phyloP scores from a whole-genome alignment of 345 rosid species.

The Lepidium africanum region DNA sequence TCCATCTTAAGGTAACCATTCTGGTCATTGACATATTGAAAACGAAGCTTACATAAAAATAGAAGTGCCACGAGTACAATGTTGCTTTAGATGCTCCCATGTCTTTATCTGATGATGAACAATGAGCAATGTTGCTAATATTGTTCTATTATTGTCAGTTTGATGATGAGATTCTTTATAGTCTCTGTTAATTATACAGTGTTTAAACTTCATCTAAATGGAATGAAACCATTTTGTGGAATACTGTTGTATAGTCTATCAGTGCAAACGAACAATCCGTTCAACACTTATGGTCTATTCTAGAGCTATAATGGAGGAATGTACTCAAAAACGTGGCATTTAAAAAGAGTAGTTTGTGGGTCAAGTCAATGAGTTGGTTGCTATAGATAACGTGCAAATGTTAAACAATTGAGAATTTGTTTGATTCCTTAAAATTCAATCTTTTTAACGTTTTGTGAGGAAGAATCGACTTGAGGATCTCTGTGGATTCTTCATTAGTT shows the following conservation, averaged over 20 bases:
- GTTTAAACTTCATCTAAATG: too few relatives aligned
- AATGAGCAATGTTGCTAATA: too few relatives aligned
- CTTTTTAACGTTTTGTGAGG: not conserved
- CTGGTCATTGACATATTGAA: too few relatives aligned
- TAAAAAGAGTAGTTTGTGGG: slow-evolving; percentile 15
- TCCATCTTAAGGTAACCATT: not conserved
- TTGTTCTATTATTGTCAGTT: too few relatives aligned
- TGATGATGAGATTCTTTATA: too few relatives aligned
- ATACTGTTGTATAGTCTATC: too few relatives aligned
- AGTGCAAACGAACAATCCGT: too few relatives aligned
- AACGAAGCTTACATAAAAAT: not conserved
- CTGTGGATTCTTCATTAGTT: not conserved
- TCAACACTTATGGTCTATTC: too few relatives aligned
- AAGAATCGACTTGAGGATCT: not conserved
- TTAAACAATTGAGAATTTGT: too few relatives aligned
- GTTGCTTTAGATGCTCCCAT: slow-evolving; percentile 1
- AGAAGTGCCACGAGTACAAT: not conserved
- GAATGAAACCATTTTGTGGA: too few relatives aligned
- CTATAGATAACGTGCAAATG: too few relatives aligned
- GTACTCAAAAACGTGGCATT: slow-evolving; percentile 12
- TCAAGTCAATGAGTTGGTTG: slow-evolving; percentile 15
- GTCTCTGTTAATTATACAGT: too few relatives aligned
- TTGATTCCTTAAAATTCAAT: not conserved
- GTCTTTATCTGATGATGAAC: not conserved
- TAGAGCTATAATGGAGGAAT: slow-evolving; percentile 13